These are phyloP conservation scores for Hypoxylon intermedium DNA, from an alignment of 495 filamentous ascomycete species.

Conservation along the genomic window DNA sequence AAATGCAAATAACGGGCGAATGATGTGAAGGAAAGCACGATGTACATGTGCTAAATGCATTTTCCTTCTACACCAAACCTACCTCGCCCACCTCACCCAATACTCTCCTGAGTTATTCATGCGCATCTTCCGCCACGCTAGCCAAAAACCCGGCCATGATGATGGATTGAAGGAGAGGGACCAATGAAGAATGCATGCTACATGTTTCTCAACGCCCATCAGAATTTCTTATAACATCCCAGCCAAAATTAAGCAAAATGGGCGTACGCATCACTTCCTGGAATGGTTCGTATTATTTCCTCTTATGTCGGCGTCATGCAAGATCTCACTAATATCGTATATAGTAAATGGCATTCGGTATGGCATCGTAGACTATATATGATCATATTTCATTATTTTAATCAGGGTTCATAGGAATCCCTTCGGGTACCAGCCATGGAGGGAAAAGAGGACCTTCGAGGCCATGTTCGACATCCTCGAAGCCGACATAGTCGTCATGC, in stretches of 20 bases:
- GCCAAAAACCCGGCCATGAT: conserved; percentile 5
- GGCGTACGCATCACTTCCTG: conserved; percentile 45
- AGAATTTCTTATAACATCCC: not conserved
- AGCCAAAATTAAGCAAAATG: conserved; percentile 25
- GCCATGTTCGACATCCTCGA: conserved; percentile 95
- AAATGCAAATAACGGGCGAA: no score
- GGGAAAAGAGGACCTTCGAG: conserved; percentile 84
- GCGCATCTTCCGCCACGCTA: no score
- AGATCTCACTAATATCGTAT: conserved; percentile 32
- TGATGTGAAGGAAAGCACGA: no score
- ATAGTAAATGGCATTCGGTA: conserved; percentile 93
- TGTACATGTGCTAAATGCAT: no score
- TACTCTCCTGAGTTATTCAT: no score
- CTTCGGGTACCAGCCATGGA: conserved; percentile 95
- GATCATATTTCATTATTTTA: conserved; percentile 16
- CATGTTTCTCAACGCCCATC: not conserved
- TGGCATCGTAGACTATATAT: conserved; percentile 6
- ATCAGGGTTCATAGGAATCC: conserved; percentile 77
- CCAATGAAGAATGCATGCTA: conserved; percentile 12
- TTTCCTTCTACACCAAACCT: no score
- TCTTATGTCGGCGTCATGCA: not conserved
- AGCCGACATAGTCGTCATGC: conserved; percentile 92
- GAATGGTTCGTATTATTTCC: conserved; percentile 38
- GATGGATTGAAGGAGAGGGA: not conserved
- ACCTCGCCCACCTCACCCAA: no score